Conservation (phyloP, 345 rosid species). For the Gossypium thurberi region DNA sequence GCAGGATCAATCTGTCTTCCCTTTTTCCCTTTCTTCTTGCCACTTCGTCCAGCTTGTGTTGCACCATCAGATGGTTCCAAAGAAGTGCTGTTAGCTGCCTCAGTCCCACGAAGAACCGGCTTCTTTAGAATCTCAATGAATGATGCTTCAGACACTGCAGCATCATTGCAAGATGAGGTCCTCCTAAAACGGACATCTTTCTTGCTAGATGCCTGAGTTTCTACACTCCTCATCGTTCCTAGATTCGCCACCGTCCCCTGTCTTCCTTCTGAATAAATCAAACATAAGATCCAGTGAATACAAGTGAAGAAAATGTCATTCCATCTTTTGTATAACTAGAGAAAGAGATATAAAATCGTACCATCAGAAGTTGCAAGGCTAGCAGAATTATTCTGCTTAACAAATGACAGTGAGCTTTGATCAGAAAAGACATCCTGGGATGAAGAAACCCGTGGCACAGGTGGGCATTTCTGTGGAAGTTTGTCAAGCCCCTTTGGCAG, state of each 20-base stretch:
- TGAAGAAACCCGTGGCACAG: conserved; percentile 35
- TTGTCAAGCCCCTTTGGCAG: conserved; percentile 44
- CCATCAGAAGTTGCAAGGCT: conserved; percentile 34
- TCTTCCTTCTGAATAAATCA: conserved; percentile 24
- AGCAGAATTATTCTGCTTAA: conserved; percentile 30
- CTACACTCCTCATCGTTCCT: conserved; percentile 12
- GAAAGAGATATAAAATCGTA: conserved; percentile 11
- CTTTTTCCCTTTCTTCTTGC: conserved; percentile 51
- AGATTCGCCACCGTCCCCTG: conserved; percentile 22
- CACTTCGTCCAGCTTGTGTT: conserved; percentile 16
- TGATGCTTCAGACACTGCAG: conserved; percentile 51
- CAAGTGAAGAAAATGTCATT: background rate
- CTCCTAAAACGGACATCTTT: conserved; percentile 40
- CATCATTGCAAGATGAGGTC: conserved; percentile 42
- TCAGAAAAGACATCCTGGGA: conserved; percentile 48
- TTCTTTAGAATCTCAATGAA: conserved; percentile 74
- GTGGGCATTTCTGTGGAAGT: conserved; percentile 30
- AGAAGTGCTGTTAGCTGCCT: conserved; percentile 8
- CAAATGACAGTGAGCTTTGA: conserved; percentile 27
- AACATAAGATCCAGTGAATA: background rate
- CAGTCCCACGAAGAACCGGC: conserved; percentile 11
- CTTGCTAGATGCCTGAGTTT: conserved; percentile 29
- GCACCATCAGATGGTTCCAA: conserved; percentile 29
- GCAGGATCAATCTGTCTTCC: conserved; percentile 57
- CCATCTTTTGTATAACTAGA: background rate